These are phyloP conservation scores for Phytophthora pisi DNA, from an alignment of 352 stramenopile species.

Conservation along the genomic window DNA sequence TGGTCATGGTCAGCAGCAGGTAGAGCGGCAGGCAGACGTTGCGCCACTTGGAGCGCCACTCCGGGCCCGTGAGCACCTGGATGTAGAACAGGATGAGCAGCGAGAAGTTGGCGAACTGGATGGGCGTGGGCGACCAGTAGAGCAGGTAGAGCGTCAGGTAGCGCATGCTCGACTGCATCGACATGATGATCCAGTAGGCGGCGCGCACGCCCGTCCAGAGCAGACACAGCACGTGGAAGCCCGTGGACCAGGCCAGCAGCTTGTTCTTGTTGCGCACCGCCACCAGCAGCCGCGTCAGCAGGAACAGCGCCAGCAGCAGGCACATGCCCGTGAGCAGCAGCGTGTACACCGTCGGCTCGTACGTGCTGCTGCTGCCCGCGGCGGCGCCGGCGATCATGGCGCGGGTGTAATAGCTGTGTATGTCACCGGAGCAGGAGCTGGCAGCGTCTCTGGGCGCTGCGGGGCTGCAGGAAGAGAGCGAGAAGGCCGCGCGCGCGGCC, in stretches of 20 bases:
- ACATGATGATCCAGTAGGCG: slow-evolving; percentile 86
- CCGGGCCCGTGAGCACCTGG: slow-evolving; percentile 80
- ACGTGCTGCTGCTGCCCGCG: slow-evolving; percentile 41
- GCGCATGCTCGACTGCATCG: slow-evolving; percentile 71
- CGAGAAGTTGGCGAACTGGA: slow-evolving; percentile 91
- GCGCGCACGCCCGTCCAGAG: slow-evolving; percentile 83
- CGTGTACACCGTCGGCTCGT: slow-evolving; percentile 74
- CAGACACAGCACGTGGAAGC: slow-evolving; percentile 81
- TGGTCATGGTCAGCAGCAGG: slow-evolving; percentile 78
- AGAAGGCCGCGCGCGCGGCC: slow-evolving; percentile 1
- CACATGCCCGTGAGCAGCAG: slow-evolving; percentile 83
- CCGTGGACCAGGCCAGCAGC: slow-evolving; percentile 81
- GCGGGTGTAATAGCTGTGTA: neutral
- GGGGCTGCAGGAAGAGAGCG: too few relatives aligned
- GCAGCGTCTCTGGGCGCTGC: too few relatives aligned
- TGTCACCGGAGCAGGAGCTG: too few relatives aligned
- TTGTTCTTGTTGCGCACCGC: slow-evolving; percentile 86
- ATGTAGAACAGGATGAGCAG: slow-evolving; percentile 90
- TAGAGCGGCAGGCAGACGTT: slow-evolving; percentile 87
- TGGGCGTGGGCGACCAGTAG: slow-evolving; percentile 86
- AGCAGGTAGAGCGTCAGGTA: slow-evolving; percentile 87
- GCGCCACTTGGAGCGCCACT: slow-evolving; percentile 76
- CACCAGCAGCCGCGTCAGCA: slow-evolving; percentile 67
- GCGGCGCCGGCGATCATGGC: slow-evolving; percentile 20
- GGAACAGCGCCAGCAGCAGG: slow-evolving; percentile 72